Conservation (phyloP, 1,284 basidiomycete species). For the Austroboletus olivaceoglutinosus region DNA sequence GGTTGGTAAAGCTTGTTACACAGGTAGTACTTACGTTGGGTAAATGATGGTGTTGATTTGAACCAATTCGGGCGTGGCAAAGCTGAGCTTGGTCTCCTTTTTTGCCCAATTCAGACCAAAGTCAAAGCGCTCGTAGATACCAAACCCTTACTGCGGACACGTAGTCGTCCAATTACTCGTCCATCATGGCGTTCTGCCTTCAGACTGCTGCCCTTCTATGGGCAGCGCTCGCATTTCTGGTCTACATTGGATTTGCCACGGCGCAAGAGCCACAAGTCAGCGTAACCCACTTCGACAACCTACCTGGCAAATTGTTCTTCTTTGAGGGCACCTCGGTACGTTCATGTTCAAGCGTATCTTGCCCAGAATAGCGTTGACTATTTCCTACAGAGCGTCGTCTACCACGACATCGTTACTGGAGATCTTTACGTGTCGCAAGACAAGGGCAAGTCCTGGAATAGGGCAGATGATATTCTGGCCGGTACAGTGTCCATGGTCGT, state of each 20-base stretch:
- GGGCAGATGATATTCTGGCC: constrained; percentile 59
- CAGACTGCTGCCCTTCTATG: constrained; percentile 37
- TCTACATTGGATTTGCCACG: constrained; percentile 22
- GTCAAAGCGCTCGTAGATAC: not conserved
- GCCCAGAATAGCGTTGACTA: not conserved
- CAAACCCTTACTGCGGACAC: constrained; percentile 13
- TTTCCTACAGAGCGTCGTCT: constrained; percentile 64
- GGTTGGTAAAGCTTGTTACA: no score
- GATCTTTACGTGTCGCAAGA: constrained; percentile 81
- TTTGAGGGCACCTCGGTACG: constrained; percentile 87
- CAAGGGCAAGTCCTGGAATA: constrained; percentile 84
- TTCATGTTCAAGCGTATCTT: constrained; percentile 12
- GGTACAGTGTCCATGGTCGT: constrained; percentile 74
- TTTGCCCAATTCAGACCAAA: not conserved
- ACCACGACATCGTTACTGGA: constrained; percentile 73
- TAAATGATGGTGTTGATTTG: no score
- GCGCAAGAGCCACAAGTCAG: constrained; percentile 44
- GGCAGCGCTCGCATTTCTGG: constrained; percentile 28
- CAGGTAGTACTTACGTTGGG: no score
- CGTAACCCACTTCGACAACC: constrained; percentile 58
- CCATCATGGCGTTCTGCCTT: constrained; percentile 38
- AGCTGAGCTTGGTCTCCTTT: constrained; percentile 12
- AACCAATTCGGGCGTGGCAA: constrained; percentile 9
- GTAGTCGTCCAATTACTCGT: constrained; percentile 9
- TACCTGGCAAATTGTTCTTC: constrained; percentile 86